Evolutionary conservation across 2,329 filamentous ascomycete genomes (phyloP).

Genomic region (Ophioceras dolichostomum): DNA sequence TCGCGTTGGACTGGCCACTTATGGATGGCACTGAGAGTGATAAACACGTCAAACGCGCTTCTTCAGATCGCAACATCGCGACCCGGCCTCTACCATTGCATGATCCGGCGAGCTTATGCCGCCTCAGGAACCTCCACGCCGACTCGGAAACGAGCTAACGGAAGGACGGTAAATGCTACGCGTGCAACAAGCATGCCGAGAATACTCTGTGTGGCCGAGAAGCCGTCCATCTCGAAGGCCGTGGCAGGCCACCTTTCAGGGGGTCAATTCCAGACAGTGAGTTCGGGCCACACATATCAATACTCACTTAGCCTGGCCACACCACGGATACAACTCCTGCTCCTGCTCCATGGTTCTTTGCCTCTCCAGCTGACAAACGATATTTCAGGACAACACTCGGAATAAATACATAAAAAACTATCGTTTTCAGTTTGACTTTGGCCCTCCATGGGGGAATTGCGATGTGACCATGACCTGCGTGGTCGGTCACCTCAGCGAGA

Average conservation of each 20-base stretch:
- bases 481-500: conserved; percentile 70
- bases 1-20: too few species aligned
- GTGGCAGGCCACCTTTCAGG: conserved; percentile 84
- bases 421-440: conserved; percentile 81
- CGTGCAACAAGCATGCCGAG: conserved; percentile 31
- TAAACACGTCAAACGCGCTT: too few species aligned
- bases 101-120: too few species aligned
- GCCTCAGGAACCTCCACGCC: too few species aligned
- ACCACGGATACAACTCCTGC: neutral
- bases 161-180: too few species aligned
- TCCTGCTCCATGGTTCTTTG: conserved; percentile 2
- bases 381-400: conserved; percentile 49
- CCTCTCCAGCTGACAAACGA: conserved; percentile 2
- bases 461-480: conserved; percentile 91
- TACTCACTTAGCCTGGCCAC: neutral
- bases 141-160: too few species aligned
- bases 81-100: too few species aligned
- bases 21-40: too few species aligned
- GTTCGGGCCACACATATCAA: conserved; percentile 15
- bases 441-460: conserved; percentile 65
- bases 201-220: conserved; percentile 44
- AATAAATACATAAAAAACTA: conserved; percentile 89
- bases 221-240: conserved; percentile 91
- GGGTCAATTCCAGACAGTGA: conserved; percentile 56
- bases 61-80: too few species aligned